Percentiles rank a stretch among this genome's conserved stretches.
These are phyloP conservation scores for Colletotrichum agaves DNA, from an alignment of 2,329 filamentous ascomycete genomes.

Conservation along the genomic window DNA sequence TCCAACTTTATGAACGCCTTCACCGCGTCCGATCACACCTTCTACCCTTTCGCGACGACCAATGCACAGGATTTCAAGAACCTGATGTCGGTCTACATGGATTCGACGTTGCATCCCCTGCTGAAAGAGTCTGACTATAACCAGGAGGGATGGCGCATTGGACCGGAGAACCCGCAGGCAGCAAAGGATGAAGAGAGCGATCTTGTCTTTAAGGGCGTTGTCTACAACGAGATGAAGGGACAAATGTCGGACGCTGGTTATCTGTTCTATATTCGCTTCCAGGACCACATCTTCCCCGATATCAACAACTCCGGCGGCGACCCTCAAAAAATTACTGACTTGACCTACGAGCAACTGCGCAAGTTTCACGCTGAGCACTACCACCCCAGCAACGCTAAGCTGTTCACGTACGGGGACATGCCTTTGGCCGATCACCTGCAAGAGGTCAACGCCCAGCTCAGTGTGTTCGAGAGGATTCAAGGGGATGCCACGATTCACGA, in stretches of 20 bases:
- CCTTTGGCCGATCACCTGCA: slow-evolving; percentile 82
- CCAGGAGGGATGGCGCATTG: slow-evolving; percentile 96
- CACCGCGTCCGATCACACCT: slow-evolving; percentile 95
- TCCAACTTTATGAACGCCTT: slow-evolving; percentile 99
- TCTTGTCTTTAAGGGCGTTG: slow-evolving; percentile 95
- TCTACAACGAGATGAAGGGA: slow-evolving; percentile 99
- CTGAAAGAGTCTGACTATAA: slow-evolving; percentile 92
- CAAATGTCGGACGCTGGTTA: slow-evolving; percentile 98
- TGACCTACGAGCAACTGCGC: slow-evolving; percentile 90
- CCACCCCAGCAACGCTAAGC: slow-evolving; percentile 95
- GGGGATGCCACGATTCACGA: slow-evolving; percentile 79
- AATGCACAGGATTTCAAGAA: slow-evolving; percentile 96
- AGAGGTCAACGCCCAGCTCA: slow-evolving; percentile 80
- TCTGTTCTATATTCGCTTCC: slow-evolving; percentile 93
- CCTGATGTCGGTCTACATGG: slow-evolving; percentile 94
- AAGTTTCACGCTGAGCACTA: slow-evolving; percentile 94
- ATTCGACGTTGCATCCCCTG: slow-evolving; percentile 90
- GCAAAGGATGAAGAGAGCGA: slow-evolving; percentile 67
- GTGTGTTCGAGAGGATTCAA: slow-evolving; percentile 75
- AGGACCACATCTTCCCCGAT: slow-evolving; percentile 92
- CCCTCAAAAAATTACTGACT: slow-evolving; percentile 93
- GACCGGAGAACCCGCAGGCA: slow-evolving; percentile 85
- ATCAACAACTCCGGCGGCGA: slow-evolving; percentile 98
- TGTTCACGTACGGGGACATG: slow-evolving; percentile 96
- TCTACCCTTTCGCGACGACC: slow-evolving; percentile 97